Percentiles rank a stretch among this genome's conserved stretches.
phyloP scores from a whole-genome alignment of 495 filamentous ascomycete species.

The Chaetomidium leptoderma region DNA sequence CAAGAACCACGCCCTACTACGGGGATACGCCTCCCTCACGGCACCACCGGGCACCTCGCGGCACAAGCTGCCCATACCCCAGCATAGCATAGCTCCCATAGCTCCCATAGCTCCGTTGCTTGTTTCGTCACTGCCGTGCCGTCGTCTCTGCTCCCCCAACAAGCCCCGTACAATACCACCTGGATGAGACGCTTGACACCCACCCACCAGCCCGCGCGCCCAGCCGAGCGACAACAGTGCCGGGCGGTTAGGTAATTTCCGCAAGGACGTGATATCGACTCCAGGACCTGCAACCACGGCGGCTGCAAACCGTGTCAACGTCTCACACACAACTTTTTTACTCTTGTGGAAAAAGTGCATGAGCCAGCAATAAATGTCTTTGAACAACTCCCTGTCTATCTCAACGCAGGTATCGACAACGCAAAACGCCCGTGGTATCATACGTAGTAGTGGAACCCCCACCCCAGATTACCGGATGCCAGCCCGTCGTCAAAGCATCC shows the following conservation, averaged over 20 bases:
- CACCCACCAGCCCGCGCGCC: neutral
- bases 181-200: neutral
- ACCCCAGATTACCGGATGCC: neutral
- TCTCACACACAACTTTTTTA: neutral
- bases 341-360: neutral
- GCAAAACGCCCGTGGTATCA: constrained; percentile 4
- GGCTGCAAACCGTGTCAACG: neutral
- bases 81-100: too few relatives aligned
- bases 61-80: too few relatives aligned
- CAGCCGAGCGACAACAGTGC: neutral
- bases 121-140: too few relatives aligned
- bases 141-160: neutral
- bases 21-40: too few relatives aligned
- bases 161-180: too few relatives aligned
- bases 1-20: too few relatives aligned
- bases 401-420: neutral
- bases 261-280: constrained; percentile 3
- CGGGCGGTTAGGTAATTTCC: constrained; percentile 8
- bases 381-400: neutral
- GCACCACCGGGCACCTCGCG: too few relatives aligned
- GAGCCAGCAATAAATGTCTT: neutral
- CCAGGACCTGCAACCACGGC: constrained; percentile 5
- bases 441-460: neutral
- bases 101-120: too few relatives aligned
- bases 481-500: constrained; percentile 9